Conservation (phyloP, 2,329 filamentous ascomycete species). For the Scopulariopsis brevicaulis region DNA sequence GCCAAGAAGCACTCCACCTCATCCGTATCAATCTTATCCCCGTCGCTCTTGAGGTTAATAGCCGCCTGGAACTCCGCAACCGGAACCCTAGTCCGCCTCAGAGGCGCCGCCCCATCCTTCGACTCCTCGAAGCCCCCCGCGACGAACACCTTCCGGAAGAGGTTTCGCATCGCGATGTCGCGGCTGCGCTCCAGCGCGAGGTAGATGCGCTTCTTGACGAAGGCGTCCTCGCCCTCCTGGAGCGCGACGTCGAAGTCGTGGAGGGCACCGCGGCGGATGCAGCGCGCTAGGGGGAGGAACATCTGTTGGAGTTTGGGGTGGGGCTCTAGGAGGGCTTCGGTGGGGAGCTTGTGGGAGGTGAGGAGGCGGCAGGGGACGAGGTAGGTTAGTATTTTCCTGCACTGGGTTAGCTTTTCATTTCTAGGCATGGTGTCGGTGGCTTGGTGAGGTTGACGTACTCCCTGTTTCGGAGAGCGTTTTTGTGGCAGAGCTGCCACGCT, state of each 20-base stretch:
- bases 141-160: constrained; percentile 85
- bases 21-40: constrained; percentile 64
- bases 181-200: constrained; percentile 85
- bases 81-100: constrained; percentile 67
- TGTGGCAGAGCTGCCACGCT: constrained; percentile 75
- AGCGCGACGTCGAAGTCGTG: constrained; percentile 75
- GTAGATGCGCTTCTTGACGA: constrained; percentile 88
- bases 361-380: constrained; percentile 88
- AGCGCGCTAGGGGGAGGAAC: constrained; percentile 65
- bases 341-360: constrained; percentile 77
- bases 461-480: constrained; percentile 59
- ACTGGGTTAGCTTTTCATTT: background rate
- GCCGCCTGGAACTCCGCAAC: constrained; percentile 78
- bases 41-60: constrained; percentile 59
- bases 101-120: constrained; percentile 56
- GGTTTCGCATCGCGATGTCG: constrained; percentile 83
- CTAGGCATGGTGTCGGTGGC: background rate
- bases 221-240: constrained; percentile 74
- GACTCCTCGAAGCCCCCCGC: constrained; percentile 69
- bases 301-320: constrained; percentile 68
- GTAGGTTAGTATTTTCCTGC: constrained; percentile 81
- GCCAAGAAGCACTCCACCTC: constrained; percentile 93
- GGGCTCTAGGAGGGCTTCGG: constrained; percentile 54
- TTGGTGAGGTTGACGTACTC: constrained; percentile 54
- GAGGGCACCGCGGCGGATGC: constrained; percentile 75